phyloP scores from a whole-genome alignment of 768 basidiomycete species.

The Pholiota microspora region DNA sequence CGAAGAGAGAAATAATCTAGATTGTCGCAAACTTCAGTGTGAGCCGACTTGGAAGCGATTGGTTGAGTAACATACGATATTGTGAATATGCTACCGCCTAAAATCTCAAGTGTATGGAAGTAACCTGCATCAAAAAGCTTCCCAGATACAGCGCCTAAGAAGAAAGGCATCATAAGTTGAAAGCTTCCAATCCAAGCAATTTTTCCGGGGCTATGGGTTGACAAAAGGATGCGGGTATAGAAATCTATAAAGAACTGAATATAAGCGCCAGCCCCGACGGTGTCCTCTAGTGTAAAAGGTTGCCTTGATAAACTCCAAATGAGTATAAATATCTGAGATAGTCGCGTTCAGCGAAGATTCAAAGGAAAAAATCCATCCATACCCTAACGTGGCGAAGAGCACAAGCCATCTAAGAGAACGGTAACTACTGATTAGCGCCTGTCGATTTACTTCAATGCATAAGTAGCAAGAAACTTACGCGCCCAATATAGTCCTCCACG shows the following conservation, averaged over 20 bases:
- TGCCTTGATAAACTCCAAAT: conserved; percentile 30
- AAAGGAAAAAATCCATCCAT: neutral
- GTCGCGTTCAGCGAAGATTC: neutral
- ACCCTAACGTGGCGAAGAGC: conserved; percentile 41
- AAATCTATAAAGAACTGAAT: conserved; percentile 32
- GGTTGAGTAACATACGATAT: conserved; percentile 17
- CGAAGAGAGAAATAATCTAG: conserved; percentile 38
- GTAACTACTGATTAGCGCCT: neutral
- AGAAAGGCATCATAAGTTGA: conserved; percentile 41
- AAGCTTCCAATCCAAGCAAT: conserved; percentile 52
- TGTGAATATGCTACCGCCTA: conserved; percentile 19
- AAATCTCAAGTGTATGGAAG: conserved; percentile 28
- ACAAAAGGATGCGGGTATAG: conserved; percentile 37
- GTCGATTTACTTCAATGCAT: neutral
- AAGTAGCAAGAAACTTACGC: conserved; percentile 31
- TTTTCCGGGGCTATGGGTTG: conserved; percentile 32
- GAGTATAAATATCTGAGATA: conserved; percentile 23
- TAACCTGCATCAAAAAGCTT: conserved; percentile 44
- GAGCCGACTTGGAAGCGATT: neutral
- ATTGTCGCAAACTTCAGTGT: neutral
- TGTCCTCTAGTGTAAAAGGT: too few relatives aligned
- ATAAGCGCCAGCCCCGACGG: too few relatives aligned
- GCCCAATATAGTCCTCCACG: conserved; percentile 39
- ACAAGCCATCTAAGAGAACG: conserved; percentile 29
- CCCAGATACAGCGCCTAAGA: conserved; percentile 36